Base-by-base conservation (phyloP, 2,329 filamentous ascomycete species). In the Ophiostoma montium region DNA sequence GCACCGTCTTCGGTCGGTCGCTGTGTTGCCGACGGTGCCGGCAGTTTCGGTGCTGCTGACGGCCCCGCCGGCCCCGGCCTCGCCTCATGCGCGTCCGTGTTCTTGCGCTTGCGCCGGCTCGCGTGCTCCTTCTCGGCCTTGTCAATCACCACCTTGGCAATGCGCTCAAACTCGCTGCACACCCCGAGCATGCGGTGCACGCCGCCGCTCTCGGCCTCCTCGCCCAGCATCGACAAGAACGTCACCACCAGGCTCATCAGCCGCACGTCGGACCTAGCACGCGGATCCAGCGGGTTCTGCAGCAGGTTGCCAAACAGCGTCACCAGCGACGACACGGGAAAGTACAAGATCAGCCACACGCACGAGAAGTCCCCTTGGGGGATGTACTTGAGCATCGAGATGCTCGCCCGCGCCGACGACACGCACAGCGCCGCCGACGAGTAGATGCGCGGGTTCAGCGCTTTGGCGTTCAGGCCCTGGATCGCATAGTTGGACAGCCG, bases 311-410 rank as follows among this genome's bases (percentile, higher is more conserved):
- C 89, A 60, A 98, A 98, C 2, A 98, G 70, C 0, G 92, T 96
- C 41, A 98, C 88, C 5, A 96, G 75, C 1, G 92, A 86, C 0
- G 92, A 94, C 9, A 98, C 89, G 0, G 92, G 92, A 66, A 95
- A 98, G 65, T 98, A 98, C 11, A 96, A 70, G 56, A 95, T 86
- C 61, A 98, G 75, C 87, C 92, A 98, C 47, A 96, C 89, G 65
- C 88, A 95, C 45, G 86, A 83, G 61, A 89, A 89, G 62, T 98
- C 92, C 42, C 89, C 89, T 61, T 95, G 88, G 0, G 92, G 92
- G 44, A 96, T 88, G 63, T 96, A 96, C 65, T 94, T 94, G 54
- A 98, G 80, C 38, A 98, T 67, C 52, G 92, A 86, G 51, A 98
- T 95, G 3, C 88, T 94, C 2, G 90, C 89, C 58, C 92, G 75